phyloP scores from a whole-genome alignment of 371 early-diverging fungal species.

The Rhizopus stolonifer region DNA sequence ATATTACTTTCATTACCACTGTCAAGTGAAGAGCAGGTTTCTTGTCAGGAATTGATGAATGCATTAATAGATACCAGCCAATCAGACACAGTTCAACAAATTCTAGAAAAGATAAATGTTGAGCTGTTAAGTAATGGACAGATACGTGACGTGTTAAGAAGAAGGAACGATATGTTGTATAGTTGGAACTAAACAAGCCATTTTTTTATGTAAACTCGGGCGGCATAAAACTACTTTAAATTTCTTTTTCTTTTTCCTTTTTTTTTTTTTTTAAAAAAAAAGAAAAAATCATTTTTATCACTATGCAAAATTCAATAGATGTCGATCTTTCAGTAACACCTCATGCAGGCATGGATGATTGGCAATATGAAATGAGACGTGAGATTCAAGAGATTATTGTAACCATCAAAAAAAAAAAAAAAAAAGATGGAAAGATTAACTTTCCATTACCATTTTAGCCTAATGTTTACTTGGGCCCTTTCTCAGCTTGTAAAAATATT shows the following conservation, averaged over 20 bases:
- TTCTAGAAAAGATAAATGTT: conserved; percentile 37
- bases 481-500: conserved; percentile 63
- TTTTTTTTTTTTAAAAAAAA: background rate
- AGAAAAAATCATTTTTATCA: background rate
- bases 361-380: conserved; percentile 79
- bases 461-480: conserved; percentile 78
- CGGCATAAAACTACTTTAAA: background rate
- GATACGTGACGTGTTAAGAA: conserved; percentile 46
- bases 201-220: background rate
- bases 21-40: conserved; percentile 20
- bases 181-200: conserved; percentile 25
- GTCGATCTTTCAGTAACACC: conserved; percentile 7
- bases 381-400: conserved; percentile 82
- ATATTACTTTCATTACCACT: conserved; percentile 42
- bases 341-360: conserved; percentile 47
- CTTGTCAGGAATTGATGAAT: conserved; percentile 45
- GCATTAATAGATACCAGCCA: conserved; percentile 36
- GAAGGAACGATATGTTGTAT: conserved; percentile 39
- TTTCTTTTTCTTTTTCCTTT: conserved; percentile 1
- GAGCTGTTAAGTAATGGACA: conserved; percentile 34
- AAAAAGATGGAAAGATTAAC: background rate
- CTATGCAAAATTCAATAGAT: background rate
- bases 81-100: conserved; percentile 19
- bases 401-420: conserved; percentile 8
- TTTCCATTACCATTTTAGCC: conserved; percentile 42